Conservation (phyloP, 2,329 filamentous ascomycete species). For the Byssothecium circinans region DNA sequence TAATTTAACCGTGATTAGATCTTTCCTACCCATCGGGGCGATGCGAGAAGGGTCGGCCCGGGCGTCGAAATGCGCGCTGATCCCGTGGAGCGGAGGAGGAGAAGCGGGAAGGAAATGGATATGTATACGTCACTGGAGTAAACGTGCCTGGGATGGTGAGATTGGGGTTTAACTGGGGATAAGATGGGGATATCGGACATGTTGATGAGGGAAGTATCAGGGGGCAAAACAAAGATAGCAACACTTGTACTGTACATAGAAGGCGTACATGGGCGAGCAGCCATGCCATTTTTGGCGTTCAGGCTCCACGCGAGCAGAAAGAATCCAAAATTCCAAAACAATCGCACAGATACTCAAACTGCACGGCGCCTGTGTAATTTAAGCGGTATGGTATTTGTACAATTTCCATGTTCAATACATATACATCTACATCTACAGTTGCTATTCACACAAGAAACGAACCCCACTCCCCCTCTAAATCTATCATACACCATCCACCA, state of each 20-base stretch:
- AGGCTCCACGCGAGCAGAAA: too few species aligned
- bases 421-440: background rate
- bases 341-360: constrained; percentile 11
- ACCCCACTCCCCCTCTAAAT: background rate
- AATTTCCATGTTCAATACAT: constrained; percentile 2
- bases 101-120: constrained; percentile 58
- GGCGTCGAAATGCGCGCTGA: constrained; percentile 79
- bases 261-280: background rate
- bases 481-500: constrained; percentile 27
- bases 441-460: too few species aligned
- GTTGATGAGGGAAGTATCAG: too few species aligned
- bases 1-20: constrained; percentile 46
- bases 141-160: constrained; percentile 9
- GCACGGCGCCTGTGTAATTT: too few species aligned
- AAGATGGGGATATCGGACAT: too few species aligned
- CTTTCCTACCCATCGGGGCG: constrained; percentile 58
- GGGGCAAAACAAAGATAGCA: too few species aligned
- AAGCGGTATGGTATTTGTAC: constrained; percentile 3
- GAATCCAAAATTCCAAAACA: background rate
- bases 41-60: constrained; percentile 69
- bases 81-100: constrained; percentile 58
- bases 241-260: constrained; percentile 13
- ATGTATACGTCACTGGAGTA: constrained; percentile 71
- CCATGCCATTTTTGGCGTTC: too few species aligned
- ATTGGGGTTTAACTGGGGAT: too few species aligned